These are phyloP conservation scores for Populus pruinosa DNA, from an alignment of 345 rosid species.

Conservation along the genomic window DNA sequence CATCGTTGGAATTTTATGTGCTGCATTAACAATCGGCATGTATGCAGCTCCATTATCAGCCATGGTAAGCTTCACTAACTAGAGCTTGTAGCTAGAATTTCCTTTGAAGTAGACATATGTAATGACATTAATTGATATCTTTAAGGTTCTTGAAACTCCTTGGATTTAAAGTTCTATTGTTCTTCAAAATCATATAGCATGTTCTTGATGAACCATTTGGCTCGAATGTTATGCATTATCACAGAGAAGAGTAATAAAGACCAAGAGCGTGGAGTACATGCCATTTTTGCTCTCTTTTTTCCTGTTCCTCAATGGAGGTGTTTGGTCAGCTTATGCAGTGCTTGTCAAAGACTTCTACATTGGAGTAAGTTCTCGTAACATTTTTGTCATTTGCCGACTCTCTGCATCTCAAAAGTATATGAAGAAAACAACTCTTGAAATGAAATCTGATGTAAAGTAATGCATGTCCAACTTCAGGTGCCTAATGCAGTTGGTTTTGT, in stretches of 20 bases:
- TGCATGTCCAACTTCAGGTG: slow-evolving; percentile 27
- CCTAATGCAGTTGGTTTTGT: slow-evolving; percentile 50
- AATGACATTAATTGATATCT: background rate
- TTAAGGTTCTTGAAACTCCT: too few species aligned
- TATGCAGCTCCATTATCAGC: slow-evolving; percentile 67
- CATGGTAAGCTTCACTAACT: slow-evolving; percentile 39
- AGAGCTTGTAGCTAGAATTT: background rate
- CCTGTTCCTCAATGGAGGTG: slow-evolving; percentile 18
- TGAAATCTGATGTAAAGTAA: too few species aligned
- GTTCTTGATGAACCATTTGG: background rate
- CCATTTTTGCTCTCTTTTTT: slow-evolving; percentile 24
- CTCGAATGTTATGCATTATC: background rate
- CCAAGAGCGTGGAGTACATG: slow-evolving; percentile 29
- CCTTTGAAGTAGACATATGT: background rate
- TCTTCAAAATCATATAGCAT: background rate
- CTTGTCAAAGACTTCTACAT: slow-evolving; percentile 16
- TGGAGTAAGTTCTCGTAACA: slow-evolving; percentile 24
- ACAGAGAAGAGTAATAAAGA: slow-evolving; percentile 23
- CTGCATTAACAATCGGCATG: slow-evolving; percentile 48
- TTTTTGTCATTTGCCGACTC: background rate
- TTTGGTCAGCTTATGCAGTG: slow-evolving; percentile 20
- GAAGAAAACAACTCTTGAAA: too few species aligned
- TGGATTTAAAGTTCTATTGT: too few species aligned
- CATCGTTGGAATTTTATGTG: slow-evolving; percentile 43
- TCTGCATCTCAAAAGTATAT: too few species aligned